phyloP scores from a whole-genome alignment of 768 basidiomycete genomes.

The Mycena leptocephala region DNA sequence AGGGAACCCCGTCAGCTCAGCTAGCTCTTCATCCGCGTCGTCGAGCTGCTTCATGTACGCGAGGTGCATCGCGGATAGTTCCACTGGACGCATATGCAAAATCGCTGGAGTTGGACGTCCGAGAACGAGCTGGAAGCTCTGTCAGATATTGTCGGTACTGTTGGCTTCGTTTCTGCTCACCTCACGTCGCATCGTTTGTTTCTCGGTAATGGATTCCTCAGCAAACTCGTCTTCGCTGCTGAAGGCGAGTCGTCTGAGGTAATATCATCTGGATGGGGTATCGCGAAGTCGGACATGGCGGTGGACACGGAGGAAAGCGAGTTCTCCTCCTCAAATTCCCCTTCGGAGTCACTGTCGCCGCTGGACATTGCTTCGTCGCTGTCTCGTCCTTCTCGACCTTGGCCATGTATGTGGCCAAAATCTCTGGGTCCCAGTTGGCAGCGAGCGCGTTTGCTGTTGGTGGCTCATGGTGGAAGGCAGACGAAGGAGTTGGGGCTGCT shows the following conservation, averaged over 20 bases:
- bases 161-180: background rate
- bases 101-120: conserved; percentile 29
- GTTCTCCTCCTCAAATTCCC: conserved; percentile 30
- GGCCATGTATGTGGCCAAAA: conserved; percentile 33
- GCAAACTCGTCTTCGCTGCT: conserved; percentile 40
- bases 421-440: conserved; percentile 36
- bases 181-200: conserved; percentile 32
- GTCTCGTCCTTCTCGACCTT: conserved; percentile 22
- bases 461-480: conserved; percentile 12
- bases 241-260: conserved; percentile 35
- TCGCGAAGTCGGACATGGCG: conserved; percentile 27
- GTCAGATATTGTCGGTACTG: background rate
- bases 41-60: conserved; percentile 38
- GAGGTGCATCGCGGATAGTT: conserved; percentile 18
- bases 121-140: conserved; percentile 26
- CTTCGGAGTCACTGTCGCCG: conserved; percentile 33
- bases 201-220: conserved; percentile 18
- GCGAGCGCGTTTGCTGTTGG: conserved; percentile 29
- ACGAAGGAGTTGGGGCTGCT: background rate
- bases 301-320: conserved; percentile 16
- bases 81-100: conserved; percentile 28
- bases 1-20: conserved; percentile 26
- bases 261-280: conserved; percentile 31
- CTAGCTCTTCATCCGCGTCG: conserved; percentile 34
- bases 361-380: conserved; percentile 37